These are phyloP conservation scores for Boeremia lycopersici DNA, from an alignment of 2,329 filamentous ascomycete species.

Conservation along the genomic window DNA sequence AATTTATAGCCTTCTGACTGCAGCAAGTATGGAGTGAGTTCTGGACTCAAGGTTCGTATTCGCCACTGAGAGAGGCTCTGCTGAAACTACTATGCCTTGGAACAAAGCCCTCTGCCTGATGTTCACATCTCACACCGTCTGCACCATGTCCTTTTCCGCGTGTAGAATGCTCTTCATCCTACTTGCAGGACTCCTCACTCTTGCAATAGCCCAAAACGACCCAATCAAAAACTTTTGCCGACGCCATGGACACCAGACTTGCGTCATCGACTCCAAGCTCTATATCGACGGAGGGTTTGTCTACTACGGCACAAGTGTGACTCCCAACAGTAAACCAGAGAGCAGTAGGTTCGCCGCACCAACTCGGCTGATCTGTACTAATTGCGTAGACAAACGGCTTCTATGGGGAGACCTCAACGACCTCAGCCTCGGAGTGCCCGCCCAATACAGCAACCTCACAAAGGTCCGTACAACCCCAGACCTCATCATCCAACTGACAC, in stretches of 20 bases:
- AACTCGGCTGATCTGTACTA: background rate
- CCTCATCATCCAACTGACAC: background rate
- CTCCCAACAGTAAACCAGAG: background rate
- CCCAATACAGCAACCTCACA: background rate
- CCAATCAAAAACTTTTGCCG: background rate
- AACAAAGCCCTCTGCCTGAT: too few species aligned
- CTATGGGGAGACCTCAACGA: background rate
- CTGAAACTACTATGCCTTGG: too few species aligned
- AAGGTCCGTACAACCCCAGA: background rate
- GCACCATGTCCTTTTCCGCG: too few species aligned
- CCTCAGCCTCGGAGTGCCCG: background rate
- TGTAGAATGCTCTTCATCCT: background rate
- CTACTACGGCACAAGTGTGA: constrained; percentile 47
- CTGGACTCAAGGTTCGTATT: too few species aligned
- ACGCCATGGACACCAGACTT: constrained; percentile 58
- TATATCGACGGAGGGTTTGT: constrained; percentile 64
- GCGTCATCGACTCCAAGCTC: constrained; percentile 61
- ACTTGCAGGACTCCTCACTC: background rate
- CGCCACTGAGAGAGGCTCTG: too few species aligned
- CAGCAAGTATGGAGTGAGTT: too few species aligned
- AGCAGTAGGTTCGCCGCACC: background rate
- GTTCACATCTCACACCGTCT: too few species aligned
- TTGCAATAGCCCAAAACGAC: background rate
- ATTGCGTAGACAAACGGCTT: background rate
- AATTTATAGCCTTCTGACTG: background rate